These are phyloP conservation scores for Hippophae gyantsensis DNA, from an alignment of 306 rosid genomes.

Conservation along the genomic window DNA sequence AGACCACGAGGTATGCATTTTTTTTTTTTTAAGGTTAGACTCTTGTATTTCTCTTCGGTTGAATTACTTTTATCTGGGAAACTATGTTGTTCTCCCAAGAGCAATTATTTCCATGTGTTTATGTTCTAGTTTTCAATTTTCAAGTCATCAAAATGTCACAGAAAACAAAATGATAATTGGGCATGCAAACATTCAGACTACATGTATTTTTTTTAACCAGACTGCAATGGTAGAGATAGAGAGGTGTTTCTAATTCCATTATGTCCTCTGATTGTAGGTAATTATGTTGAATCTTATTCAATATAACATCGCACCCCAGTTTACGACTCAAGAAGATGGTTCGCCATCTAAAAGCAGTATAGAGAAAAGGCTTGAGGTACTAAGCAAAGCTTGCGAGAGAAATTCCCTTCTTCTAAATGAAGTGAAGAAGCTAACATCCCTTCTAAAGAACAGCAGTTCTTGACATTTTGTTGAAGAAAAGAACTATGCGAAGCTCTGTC, in stretches of 20 bases:
- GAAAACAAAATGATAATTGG: too few relatives aligned
- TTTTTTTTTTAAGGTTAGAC: neutral
- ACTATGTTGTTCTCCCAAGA: neutral
- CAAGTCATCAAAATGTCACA: too few relatives aligned
- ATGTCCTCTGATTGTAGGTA: conserved; percentile 35
- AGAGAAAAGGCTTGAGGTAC: conserved; percentile 46
- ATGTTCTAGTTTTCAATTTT: too few relatives aligned
- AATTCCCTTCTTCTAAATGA: conserved; percentile 54
- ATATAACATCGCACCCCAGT: conserved; percentile 22
- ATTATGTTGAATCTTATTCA: conserved; percentile 60
- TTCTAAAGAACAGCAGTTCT: conserved; percentile 16
- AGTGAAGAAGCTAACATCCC: conserved; percentile 45
- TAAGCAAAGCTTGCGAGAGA: conserved; percentile 65
- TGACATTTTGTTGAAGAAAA: conserved; percentile 3
- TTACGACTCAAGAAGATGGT: conserved; percentile 16
- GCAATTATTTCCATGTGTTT: too few relatives aligned
- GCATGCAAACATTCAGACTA: neutral
- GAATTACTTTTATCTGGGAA: neutral
- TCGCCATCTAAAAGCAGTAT: conserved; percentile 19
- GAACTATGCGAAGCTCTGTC: too few relatives aligned
- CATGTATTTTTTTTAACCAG: conserved; percentile 4
- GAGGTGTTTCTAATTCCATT: conserved; percentile 3
- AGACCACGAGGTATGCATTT: conserved; percentile 56
- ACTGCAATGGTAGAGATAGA: neutral
- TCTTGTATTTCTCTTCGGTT: neutral